Percentiles rank a stretch among this genome's conserved stretches.
Conservation (phyloP, 2,329 filamentous ascomycete species). For the Aspergillus spinulosporus region DNA sequence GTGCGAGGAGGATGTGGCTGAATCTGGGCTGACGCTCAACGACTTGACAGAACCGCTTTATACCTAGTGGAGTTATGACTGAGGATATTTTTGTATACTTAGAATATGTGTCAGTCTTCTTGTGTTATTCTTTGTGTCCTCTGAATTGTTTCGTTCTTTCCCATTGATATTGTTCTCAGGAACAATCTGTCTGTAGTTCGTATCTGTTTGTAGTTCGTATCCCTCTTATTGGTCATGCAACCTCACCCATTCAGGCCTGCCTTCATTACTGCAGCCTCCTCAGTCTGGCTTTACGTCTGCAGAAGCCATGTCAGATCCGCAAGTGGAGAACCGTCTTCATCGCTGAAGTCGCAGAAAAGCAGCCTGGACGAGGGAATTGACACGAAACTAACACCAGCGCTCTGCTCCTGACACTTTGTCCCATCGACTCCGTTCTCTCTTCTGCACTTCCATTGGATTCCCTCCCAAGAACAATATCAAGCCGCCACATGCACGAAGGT, state of each 20-base stretch:
- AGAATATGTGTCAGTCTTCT: background rate
- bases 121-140: conserved; percentile 1
- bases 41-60: conserved; percentile 71
- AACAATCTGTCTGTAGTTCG: conserved; percentile 8
- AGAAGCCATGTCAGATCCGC: too few species aligned
- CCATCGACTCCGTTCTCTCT: too few species aligned
- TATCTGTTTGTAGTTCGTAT: conserved; percentile 5
- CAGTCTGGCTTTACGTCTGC: too few species aligned
- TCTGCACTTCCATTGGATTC: too few species aligned
- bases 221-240: too few species aligned
- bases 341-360: too few species aligned
- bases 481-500: background rate
- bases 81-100: conserved; percentile 7
- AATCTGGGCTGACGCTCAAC: conserved; percentile 74
- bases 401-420: too few species aligned
- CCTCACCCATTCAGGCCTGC: too few species aligned
- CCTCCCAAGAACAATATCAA: conserved; percentile 22
- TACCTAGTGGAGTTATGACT: conserved; percentile 48
- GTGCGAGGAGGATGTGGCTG: conserved; percentile 80
- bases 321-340: too few species aligned
- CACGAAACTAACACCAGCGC: too few species aligned
- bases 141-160: background rate
- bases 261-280: too few species aligned
- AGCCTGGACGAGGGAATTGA: too few species aligned
- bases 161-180: background rate